A percentile compares a stretch with the other conserved stretches of the same genome.
These are phyloP conservation scores for Arthrobotrys musiformis DNA, from an alignment of 2,329 filamentous ascomycete species.

Conservation along the genomic window DNA sequence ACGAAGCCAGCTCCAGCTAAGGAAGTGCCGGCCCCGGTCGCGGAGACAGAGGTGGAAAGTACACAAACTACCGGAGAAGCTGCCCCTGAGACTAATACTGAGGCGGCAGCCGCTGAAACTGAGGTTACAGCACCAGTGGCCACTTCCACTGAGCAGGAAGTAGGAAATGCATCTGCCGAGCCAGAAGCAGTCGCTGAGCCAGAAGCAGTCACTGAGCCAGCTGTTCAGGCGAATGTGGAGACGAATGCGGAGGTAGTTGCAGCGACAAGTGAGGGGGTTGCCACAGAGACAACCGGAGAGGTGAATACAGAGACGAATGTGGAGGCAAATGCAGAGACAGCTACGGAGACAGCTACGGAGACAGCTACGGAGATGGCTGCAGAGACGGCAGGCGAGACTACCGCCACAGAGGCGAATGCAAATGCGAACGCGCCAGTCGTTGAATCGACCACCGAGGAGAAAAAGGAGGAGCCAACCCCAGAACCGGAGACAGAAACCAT, in stretches of 20 bases:
- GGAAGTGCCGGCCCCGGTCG: not conserved
- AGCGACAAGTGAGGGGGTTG: not conserved
- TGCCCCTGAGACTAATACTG: not conserved
- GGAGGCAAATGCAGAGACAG: not conserved
- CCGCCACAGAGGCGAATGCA: not conserved
- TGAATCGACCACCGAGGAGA: not conserved
- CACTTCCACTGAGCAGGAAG: not conserved
- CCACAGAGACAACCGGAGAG: not conserved
- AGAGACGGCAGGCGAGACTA: not conserved
- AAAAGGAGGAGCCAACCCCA: conserved; percentile 6
- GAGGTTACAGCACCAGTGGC: not conserved
- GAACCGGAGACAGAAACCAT: conserved; percentile 5
- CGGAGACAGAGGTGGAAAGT: conserved; percentile 12
- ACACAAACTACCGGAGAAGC: not conserved
- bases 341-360: not conserved
- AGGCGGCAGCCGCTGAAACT: not conserved
- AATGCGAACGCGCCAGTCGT: not conserved
- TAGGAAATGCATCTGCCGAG: not conserved
- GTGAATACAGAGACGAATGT: not conserved
- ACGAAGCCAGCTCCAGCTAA: not conserved
- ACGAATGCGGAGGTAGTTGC: not conserved
- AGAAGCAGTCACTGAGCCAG: not conserved
- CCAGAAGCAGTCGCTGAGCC: not conserved
- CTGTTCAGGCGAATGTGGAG: not conserved
- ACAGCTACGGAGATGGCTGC: not conserved